Evolutionary conservation across 352 stramenopile species (phyloP).

Genomic region (Globisporangium emineosum): DNA sequence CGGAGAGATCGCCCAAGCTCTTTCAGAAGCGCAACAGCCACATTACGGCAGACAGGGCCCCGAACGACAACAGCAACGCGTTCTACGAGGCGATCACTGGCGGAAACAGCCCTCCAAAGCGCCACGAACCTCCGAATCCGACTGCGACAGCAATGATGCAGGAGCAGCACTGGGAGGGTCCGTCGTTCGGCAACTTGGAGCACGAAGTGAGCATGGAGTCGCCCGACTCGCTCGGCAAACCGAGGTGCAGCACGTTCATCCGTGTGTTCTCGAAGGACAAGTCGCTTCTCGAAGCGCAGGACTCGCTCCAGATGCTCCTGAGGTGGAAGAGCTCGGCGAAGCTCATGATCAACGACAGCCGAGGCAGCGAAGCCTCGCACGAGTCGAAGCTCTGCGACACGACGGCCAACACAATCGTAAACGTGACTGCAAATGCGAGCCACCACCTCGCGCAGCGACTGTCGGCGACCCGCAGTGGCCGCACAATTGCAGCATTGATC

Average conservation of each 20-base stretch:
- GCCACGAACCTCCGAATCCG: background rate
- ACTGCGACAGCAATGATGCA: background rate
- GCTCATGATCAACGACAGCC: background rate
- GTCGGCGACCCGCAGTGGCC: background rate
- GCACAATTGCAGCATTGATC: background rate
- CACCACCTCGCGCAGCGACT: background rate
- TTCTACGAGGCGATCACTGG: background rate
- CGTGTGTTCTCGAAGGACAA: conserved; percentile 20
- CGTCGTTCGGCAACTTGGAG: conserved; percentile 1
- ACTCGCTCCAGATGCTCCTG: conserved; percentile 34
- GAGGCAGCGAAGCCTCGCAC: conserved; percentile 2
- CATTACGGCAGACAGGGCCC: conserved; percentile 7
- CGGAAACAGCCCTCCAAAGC: background rate
- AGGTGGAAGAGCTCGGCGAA: conserved; percentile 17
- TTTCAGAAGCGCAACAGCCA: conserved; percentile 18
- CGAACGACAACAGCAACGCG: conserved; percentile 4
- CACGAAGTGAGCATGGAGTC: background rate
- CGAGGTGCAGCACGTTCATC: background rate
- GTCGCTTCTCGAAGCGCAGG: conserved; percentile 32
- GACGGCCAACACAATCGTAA: background rate
- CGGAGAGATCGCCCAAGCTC: conserved; percentile 3
- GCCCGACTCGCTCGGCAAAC: background rate
- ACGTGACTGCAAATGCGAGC: background rate
- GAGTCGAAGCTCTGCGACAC: background rate
- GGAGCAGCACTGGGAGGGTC: background rate